Percentiles rank a stretch among this genome's conserved stretches.
These are phyloP conservation scores for Schwanniomyces polymorphus DNA, from an alignment of 805 yeast genomes.

Conservation along the genomic window DNA sequence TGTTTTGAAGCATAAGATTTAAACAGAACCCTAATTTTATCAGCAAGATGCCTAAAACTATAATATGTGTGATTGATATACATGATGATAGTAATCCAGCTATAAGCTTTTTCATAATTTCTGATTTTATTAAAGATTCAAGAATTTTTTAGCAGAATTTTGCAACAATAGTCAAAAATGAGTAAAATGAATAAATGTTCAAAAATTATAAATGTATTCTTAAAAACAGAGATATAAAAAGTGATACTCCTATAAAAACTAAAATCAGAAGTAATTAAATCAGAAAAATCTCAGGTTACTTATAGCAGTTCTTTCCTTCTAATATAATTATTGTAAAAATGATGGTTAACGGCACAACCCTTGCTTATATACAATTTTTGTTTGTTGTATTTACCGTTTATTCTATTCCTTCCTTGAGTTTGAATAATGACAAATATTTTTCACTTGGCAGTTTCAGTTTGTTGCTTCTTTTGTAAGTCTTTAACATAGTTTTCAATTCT, in stretches of 20 bases:
- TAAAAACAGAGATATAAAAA: background rate
- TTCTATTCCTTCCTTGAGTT: background rate
- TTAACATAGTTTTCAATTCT: conserved; percentile 62
- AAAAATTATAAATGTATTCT: background rate
- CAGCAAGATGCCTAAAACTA: too few species aligned
- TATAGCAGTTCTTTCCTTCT: background rate
- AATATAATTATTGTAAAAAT: background rate
- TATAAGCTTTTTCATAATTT: too few species aligned
- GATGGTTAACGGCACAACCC: background rate
- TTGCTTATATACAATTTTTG: background rate
- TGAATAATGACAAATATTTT: background rate
- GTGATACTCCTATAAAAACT: background rate
- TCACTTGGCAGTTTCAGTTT: background rate
- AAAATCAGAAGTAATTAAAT: background rate
- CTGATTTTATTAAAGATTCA: too few species aligned
- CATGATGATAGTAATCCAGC: too few species aligned
- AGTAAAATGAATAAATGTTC: background rate
- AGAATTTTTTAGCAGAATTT: background rate
- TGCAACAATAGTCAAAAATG: background rate
- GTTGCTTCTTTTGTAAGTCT: conserved; percentile 14
- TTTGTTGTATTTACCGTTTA: background rate
- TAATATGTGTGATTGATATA: too few species aligned
- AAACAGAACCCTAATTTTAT: too few species aligned
- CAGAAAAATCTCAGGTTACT: background rate
- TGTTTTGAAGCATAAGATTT: too few species aligned